Base-by-base conservation (phyloP, 2,329 filamentous ascomycete species). In the Blastomyces parvus region DNA sequence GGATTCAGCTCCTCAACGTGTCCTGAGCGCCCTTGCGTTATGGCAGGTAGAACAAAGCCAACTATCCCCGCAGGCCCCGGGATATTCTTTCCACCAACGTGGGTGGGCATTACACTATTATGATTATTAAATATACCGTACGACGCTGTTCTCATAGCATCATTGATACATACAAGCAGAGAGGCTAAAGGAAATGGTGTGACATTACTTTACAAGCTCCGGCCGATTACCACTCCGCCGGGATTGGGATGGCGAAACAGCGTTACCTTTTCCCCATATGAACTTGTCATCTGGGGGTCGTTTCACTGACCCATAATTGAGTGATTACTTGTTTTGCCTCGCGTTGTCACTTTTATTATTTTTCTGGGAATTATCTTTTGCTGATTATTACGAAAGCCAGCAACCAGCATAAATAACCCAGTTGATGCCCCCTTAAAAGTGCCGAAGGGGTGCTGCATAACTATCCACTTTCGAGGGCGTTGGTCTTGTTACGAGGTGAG, bases 141-240 rank as follows among this genome's bases (percentile, higher is more conserved):
- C n/a, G 17, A 40, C 22, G n/a, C 33, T 25, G 55, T 57, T n/a
- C 33, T 38, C 55, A 38, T 22, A 8, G 30, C 30, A 40, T 57
- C 27, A 38, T 22, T 14, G 36, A 25, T 58, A 25, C 38, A 25
- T 58, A 25, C 38, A 4, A n/a, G n/a, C n/a, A 42, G 17, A 25
- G n/a, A 27, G 25, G 56, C 56, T 14, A 44, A 60, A n/a, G n/a
- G 58, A 17, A 46, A 48, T 11, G 40, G 58, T 11, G 40, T 52
- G 58, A 27, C 44, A 60, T 48, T 59, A 59, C 33, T 60, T n/a
- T 60, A 46, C 40, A 60, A 60, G 58, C 58, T 60, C 46, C 42
- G 27, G 40, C 58, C 58, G 30, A 52, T 40, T 22, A 60, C 58
- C 58, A 60, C 25, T 48, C 58, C 42, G 25, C 46, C 42, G 58